phyloP scores from a whole-genome alignment of 495 filamentous ascomycete genomes.

The Penicillium diatomitis region DNA sequence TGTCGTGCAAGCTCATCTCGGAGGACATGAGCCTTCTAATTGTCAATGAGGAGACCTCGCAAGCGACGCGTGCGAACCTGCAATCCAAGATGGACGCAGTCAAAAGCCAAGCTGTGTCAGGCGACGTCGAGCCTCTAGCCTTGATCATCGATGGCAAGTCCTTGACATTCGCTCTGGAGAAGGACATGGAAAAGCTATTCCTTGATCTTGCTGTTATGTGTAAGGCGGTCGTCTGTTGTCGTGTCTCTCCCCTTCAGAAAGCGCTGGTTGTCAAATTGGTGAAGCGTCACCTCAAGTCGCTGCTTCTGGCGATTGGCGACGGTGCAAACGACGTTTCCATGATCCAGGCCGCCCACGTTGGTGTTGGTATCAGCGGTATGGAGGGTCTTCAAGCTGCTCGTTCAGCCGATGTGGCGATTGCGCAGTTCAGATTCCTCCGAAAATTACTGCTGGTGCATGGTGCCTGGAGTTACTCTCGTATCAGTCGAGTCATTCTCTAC shows the following conservation, averaged over 20 bases:
- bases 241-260: slow-evolving; percentile 98
- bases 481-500: slow-evolving; percentile 93
- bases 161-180: slow-evolving; percentile 87
- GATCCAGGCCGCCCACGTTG: slow-evolving; percentile 99
- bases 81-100: slow-evolving; percentile 90
- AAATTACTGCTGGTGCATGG: slow-evolving; percentile 96
- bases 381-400: slow-evolving; percentile 98
- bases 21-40: slow-evolving; percentile 98
- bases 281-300: slow-evolving; percentile 86
- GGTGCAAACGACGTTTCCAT: slow-evolving; percentile 98
- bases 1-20: slow-evolving; percentile 97
- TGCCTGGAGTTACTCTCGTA: slow-evolving; percentile 94
- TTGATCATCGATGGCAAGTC: slow-evolving; percentile 97
- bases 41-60: slow-evolving; percentile 77
- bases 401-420: slow-evolving; percentile 93
- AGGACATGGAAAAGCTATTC: slow-evolving; percentile 87
- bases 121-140: slow-evolving; percentile 80
- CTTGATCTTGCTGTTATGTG: slow-evolving; percentile 90
- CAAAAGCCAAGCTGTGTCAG: slow-evolving; percentile 59
- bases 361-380: slow-evolving; percentile 93
- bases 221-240: slow-evolving; percentile 98
- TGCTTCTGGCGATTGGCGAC: slow-evolving; percentile 92
- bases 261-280: slow-evolving; percentile 97
- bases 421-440: slow-evolving; percentile 89
- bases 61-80: slow-evolving; percentile 72